A percentile compares a stretch with the other conserved stretches of the same genome.
phyloP scores from a whole-genome alignment of 805 yeast species.

The Ascoidea asiatica region DNA sequence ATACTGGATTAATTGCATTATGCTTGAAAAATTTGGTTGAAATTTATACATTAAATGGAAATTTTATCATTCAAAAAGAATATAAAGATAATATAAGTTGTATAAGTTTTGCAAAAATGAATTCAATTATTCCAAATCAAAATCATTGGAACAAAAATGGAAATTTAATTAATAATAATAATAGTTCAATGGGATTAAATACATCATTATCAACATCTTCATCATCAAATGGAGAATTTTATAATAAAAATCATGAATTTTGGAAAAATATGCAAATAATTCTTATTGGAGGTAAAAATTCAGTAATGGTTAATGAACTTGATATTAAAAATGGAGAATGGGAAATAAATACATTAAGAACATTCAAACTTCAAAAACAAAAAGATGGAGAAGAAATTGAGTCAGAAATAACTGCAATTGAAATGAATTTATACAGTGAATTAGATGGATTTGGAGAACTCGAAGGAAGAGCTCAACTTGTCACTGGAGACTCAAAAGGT shows the following conservation, averaged over 20 bases:
- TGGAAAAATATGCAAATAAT: slow-evolving; percentile 25
- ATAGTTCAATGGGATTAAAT: no score
- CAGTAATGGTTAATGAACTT: slow-evolving; percentile 12
- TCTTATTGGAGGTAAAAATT: slow-evolving; percentile 22
- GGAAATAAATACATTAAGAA: slow-evolving; percentile 14
- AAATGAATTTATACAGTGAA: slow-evolving; percentile 19
- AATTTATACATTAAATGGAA: slow-evolving; percentile 44
- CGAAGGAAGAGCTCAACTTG: slow-evolving; percentile 26
- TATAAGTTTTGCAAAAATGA: slow-evolving; percentile 12
- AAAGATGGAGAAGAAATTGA: slow-evolving; percentile 7
- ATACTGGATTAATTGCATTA: slow-evolving; percentile 38
- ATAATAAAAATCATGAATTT: slow-evolving; percentile 20
- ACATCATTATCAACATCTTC: slow-evolving; percentile 14
- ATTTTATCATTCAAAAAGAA: slow-evolving; percentile 14
- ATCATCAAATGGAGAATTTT: no score
- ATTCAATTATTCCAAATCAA: slow-evolving; percentile 17
- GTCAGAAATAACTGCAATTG: slow-evolving; percentile 18
- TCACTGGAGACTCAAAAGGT: slow-evolving; percentile 43
- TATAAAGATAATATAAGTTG: slow-evolving; percentile 10
- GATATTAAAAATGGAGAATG: slow-evolving; percentile 19
- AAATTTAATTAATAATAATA: no score
- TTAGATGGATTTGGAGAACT: slow-evolving; percentile 21
- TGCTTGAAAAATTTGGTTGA: slow-evolving; percentile 17
- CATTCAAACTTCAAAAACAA: slow-evolving; percentile 13
- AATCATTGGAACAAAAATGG: no score